Conservation (phyloP, 768 basidiomycete genomes). For the Leccinum barrowsii region DNA sequence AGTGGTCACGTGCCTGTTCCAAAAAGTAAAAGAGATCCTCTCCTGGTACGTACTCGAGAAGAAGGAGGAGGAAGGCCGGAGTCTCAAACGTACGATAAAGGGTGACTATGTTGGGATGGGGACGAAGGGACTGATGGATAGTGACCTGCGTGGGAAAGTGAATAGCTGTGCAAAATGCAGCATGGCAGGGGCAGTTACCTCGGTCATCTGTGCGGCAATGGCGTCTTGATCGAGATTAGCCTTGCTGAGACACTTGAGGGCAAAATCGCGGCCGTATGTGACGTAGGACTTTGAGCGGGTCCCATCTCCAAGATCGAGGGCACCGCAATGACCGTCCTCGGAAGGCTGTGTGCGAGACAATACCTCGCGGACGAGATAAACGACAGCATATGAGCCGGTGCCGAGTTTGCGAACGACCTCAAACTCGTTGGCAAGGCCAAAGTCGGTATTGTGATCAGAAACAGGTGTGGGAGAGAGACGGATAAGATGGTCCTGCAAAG, state of each 20-base stretch:
- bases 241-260: constrained; percentile 96
- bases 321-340: constrained; percentile 54
- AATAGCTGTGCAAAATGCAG: constrained; percentile 3
- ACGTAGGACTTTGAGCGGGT: constrained; percentile 33
- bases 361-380: constrained; percentile 85
- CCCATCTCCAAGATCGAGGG: constrained; percentile 50
- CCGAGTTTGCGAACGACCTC: constrained; percentile 85
- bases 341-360: constrained; percentile 37
- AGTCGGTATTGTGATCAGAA: constrained; percentile 33
- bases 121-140: constrained; percentile 88
- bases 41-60: constrained; percentile 94
- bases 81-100: constrained; percentile 93
- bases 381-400: constrained; percentile 89
- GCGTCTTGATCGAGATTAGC: constrained; percentile 88
- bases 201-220: constrained; percentile 84
- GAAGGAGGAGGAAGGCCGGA: constrained; percentile 81
- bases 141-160: constrained; percentile 55
- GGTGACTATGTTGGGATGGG: constrained; percentile 93
- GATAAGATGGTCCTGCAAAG: constrained; percentile 64
- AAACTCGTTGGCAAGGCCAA: constrained; percentile 61
- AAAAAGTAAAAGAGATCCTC: constrained; percentile 98
- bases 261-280: constrained; percentile 76
- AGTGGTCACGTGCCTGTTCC: constrained; percentile 90
- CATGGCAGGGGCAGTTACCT: constrained; percentile 47
- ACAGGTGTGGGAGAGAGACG: constrained; percentile 46